Evolutionary conservation across 495 filamentous ascomycete species (phyloP).

Genomic region (Chaetomium fimeti): DNA sequence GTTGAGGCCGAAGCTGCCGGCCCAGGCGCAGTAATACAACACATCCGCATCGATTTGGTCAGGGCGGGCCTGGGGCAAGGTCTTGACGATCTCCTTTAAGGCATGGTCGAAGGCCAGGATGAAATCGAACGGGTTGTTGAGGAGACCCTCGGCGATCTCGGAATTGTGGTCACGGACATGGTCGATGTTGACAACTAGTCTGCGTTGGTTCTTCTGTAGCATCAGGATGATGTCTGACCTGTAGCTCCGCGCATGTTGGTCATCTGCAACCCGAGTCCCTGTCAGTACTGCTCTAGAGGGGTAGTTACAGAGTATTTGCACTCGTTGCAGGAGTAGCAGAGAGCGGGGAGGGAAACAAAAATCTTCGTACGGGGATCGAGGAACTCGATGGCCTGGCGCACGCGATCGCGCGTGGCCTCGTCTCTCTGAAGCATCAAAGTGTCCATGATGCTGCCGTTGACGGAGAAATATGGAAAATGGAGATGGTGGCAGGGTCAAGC

Average conservation of each 20-base stretch:
- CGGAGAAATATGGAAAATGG: constrained; percentile 10
- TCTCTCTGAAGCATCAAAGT: constrained; percentile 65
- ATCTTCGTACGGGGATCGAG: constrained; percentile 72
- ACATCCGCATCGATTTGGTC: constrained; percentile 53
- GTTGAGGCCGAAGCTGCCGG: constrained; percentile 92
- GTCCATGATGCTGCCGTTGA: constrained; percentile 58
- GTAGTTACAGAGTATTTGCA: background rate
- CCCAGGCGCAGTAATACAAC: constrained; percentile 89
- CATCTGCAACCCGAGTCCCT: constrained; percentile 43
- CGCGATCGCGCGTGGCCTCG: constrained; percentile 75
- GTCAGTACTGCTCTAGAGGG: constrained; percentile 11
- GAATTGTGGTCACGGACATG: constrained; percentile 87
- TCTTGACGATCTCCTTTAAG: constrained; percentile 80
- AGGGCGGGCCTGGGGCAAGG: constrained; percentile 60
- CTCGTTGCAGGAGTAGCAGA: background rate
- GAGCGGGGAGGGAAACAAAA: background rate
- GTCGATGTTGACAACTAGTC: constrained; percentile 85
- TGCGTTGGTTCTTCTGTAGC: constrained; percentile 80
- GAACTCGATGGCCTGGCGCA: constrained; percentile 79
- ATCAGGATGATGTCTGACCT: constrained; percentile 86
- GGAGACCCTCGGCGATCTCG: constrained; percentile 83
- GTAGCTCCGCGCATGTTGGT: constrained; percentile 67
- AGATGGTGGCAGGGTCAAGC: background rate
- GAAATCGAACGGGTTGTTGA: constrained; percentile 85
- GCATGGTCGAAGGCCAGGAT: constrained; percentile 83